These are phyloP conservation scores for Annona cherimola DNA, from an alignment of 164 flowering plant genomes.

Conservation along the genomic window DNA sequence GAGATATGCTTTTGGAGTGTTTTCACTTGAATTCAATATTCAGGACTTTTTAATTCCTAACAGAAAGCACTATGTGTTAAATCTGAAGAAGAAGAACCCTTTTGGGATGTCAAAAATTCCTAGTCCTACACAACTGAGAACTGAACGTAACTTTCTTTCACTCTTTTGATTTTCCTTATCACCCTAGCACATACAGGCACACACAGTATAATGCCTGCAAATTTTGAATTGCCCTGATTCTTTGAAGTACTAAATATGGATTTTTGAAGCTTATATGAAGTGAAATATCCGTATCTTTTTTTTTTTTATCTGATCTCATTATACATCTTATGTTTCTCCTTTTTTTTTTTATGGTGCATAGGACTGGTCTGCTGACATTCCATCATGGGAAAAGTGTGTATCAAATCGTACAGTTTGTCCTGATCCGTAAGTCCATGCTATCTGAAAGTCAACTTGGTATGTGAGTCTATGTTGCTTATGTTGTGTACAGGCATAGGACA, in stretches of 20 bases:
- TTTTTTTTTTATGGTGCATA: conserved; percentile 14
- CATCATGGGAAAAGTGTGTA: conserved; percentile 55
- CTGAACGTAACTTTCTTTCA: no score
- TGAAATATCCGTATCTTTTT: neutral
- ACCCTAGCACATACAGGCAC: neutral
- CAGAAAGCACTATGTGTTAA: no score
- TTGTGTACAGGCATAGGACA: neutral
- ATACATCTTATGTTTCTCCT: neutral
- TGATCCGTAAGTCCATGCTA: conserved; percentile 52
- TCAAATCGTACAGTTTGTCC: conserved; percentile 60
- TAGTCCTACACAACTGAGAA: no score
- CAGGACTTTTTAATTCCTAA: no score
- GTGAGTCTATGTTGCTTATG: neutral
- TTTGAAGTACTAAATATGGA: neutral
- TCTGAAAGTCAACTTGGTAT: neutral
- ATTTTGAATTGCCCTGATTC: neutral
- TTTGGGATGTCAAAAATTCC: no score
- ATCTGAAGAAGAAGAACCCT: no score
- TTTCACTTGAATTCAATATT: no score
- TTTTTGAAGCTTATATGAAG: conserved; percentile 2
- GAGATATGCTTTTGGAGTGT: no score
- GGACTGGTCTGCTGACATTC: conserved; percentile 59
- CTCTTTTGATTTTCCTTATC: no score
- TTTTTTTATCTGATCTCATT: no score
- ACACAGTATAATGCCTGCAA: neutral